Percentiles rank a stretch among this genome's conserved stretches.
Evolutionary conservation across 2,329 filamentous ascomycete genomes (phyloP).

Genomic region (Dothistroma pini): DNA sequence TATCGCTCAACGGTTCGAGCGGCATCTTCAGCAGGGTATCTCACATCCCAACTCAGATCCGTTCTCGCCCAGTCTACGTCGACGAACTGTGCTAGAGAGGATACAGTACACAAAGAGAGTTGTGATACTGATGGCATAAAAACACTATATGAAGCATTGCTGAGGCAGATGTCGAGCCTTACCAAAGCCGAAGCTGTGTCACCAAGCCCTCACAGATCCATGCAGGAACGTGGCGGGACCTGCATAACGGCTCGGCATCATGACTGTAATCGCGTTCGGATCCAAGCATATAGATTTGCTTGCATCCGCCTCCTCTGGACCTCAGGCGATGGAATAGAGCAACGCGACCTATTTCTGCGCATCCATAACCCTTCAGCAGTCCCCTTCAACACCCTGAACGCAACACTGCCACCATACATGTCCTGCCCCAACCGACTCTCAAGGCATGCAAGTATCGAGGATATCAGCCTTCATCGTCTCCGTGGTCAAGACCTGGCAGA

Average conservation of each 20-base stretch:
- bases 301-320: background rate
- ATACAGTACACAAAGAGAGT: background rate
- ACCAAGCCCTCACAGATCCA: background rate
- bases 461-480: conserved; percentile 13
- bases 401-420: background rate
- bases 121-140: background rate
- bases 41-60: background rate
- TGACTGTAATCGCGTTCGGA: background rate
- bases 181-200: background rate
- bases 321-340: too few species aligned
- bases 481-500: conserved; percentile 14
- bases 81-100: background rate
- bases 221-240: background rate
- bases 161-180: background rate
- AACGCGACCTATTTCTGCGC: too few species aligned
- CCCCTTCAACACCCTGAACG: background rate
- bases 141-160: background rate
- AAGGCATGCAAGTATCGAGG: background rate
- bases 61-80: background rate
- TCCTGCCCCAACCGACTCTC: background rate
- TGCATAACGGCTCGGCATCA: background rate
- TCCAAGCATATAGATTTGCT: background rate
- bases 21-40: background rate
- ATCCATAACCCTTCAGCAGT: background rate
- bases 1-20: background rate